Evolutionary conservation across 768 basidiomycete species (phyloP), one percentile per base, ranked within the genome.

Genomic region (Symmetrospora coprosmae): DNA sequence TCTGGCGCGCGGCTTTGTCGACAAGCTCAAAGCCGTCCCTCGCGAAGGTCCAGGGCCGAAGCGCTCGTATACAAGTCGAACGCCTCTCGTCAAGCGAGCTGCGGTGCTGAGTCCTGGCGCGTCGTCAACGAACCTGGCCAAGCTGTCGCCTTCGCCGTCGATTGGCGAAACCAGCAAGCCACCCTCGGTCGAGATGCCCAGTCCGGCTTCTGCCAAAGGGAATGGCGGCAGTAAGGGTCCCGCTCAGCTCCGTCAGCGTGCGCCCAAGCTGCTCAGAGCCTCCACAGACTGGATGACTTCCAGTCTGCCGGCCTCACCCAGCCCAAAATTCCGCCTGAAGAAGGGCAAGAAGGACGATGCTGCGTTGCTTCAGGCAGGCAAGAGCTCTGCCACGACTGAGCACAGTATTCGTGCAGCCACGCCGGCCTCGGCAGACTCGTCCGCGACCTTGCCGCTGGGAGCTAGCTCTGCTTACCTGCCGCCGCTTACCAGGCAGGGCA

Each of bases 21-120:
- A 58, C 55, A 58, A 58, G 41, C 46, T 45, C 55, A 58, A 58
- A 58, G 31, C 28, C 55, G 41, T 58, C 17, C 27, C 16, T 3
- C 55, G 4, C 41, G 55, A 9, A 13, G 31, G 2, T 28, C 55
- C 23, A 58, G 41, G 5, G n/a, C 55, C 55, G 14, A 45, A 39
- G 4, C n/a, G 55, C 6, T 58, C 55, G 14, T 46, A 58, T 30
- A 58, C 41, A 30, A 30, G 41, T 8, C 43, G 55, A 47, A 46
- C 25, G 33, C 49, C 49, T 3, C 9, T 50, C 49, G 49, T 9
- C 13, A 34, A 4, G 33, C 33, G 23, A 50, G 49, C 49, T 30
- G 49, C 38, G 38, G 49, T 31, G 49, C 31, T 19, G 31, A 50
- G n/a, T n/a, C n/a, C n/a, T n/a, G n/a, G n/a, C n/a, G 23, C 49